Percentiles rank a stretch among this genome's conserved stretches.
phyloP scores from a whole-genome alignment of 1,139 yeast genomes.

The Williopsis jadinii region DNA sequence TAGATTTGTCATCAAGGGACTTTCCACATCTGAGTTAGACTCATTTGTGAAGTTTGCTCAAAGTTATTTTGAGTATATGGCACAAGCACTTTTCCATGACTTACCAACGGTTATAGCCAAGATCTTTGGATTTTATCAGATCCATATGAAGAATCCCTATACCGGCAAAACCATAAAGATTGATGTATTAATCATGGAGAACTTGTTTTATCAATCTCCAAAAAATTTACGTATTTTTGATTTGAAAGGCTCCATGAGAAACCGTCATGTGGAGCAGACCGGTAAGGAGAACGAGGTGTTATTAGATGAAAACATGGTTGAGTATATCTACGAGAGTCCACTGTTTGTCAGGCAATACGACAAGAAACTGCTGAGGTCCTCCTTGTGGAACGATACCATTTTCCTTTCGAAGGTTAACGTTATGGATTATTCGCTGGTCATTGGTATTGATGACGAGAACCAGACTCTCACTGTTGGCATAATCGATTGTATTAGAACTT shows the following conservation, averaged over 20 bases:
- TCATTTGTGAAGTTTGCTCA: slow-evolving; percentile 96
- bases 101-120: slow-evolving; percentile 92
- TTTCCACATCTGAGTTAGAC: slow-evolving; percentile 83
- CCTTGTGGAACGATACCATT: slow-evolving; percentile 90
- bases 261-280: slow-evolving; percentile 93
- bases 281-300: slow-evolving; percentile 93
- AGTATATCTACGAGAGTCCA: slow-evolving; percentile 93
- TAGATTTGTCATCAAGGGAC: slow-evolving; percentile 81
- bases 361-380: slow-evolving; percentile 76
- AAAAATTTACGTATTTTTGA: slow-evolving; percentile 87
- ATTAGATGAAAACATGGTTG: slow-evolving; percentile 96
- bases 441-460: slow-evolving; percentile 73
- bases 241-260: slow-evolving; percentile 95
- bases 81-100: slow-evolving; percentile 91
- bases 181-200: slow-evolving; percentile 95
- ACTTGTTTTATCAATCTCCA: slow-evolving; percentile 69
- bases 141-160: slow-evolving; percentile 72
- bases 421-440: slow-evolving; percentile 95
- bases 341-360: slow-evolving; percentile 90
- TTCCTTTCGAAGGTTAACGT: slow-evolving; percentile 96
- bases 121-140: slow-evolving; percentile 92
- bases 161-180: slow-evolving; percentile 74
- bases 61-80: slow-evolving; percentile 90
- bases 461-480: slow-evolving; percentile 83
- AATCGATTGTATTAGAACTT: slow-evolving; percentile 90